These are phyloP conservation scores for Fusarium tuaranense DNA, from an alignment of 2,329 filamentous ascomycete genomes.

Conservation along the genomic window DNA sequence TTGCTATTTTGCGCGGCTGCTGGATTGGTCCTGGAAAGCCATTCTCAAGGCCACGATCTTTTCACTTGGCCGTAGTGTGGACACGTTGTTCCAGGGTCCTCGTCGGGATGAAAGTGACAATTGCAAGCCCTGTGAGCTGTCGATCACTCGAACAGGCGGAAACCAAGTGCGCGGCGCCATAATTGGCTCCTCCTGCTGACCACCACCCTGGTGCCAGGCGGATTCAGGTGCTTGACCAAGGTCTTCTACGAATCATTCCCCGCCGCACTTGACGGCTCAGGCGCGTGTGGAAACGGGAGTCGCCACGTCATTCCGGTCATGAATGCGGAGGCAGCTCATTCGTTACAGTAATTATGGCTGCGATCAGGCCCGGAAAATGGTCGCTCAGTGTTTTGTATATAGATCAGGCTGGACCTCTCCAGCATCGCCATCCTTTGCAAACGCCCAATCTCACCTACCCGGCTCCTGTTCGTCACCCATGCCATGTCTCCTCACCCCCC, in stretches of 20 bases:
- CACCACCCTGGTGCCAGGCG: no score
- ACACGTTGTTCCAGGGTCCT: no score
- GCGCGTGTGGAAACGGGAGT: background rate
- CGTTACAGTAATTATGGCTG: background rate
- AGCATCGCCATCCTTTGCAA: no score
- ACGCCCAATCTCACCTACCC: background rate
- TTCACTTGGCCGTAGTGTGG: no score
- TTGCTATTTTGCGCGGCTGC: no score
- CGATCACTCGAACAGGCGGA: background rate
- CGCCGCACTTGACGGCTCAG: background rate
- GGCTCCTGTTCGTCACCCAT: no score
- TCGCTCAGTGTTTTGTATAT: background rate
- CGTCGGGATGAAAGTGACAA: no score
- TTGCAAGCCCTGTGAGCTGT: no score
- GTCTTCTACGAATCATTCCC: background rate
- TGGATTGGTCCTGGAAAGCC: no score
- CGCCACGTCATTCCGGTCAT: background rate
- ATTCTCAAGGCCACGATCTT: no score
- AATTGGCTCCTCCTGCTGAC: background rate
- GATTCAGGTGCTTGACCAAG: background rate
- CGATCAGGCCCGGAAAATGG: background rate
- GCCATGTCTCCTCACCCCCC: background rate
- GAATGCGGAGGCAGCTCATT: background rate
- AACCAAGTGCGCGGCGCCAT: background rate
- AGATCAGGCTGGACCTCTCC: no score